Evolutionary conservation across 768 basidiomycete genomes (phyloP).

Genomic region (Boletus sp.): DNA sequence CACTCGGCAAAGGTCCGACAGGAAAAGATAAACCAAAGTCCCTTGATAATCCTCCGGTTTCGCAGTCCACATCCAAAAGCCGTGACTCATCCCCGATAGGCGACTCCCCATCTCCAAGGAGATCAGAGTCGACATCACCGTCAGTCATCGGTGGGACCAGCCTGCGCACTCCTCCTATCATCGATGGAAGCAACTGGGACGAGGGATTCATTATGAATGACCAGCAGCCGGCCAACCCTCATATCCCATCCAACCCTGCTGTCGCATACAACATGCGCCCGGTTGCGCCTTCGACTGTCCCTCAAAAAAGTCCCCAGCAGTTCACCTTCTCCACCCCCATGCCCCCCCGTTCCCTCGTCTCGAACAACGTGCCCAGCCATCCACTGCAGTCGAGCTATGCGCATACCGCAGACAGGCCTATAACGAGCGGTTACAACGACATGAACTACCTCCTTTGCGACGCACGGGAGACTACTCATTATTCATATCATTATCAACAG

Average conservation of each 20-base stretch:
- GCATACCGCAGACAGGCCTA: constrained; percentile 51
- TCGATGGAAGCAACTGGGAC: constrained; percentile 54
- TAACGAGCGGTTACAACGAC: constrained; percentile 46
- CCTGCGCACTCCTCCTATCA: constrained; percentile 43
- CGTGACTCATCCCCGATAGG: constrained; percentile 67
- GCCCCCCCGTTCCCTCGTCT: constrained; percentile 42
- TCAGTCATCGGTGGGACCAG: constrained; percentile 31
- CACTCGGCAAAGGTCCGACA: constrained; percentile 82
- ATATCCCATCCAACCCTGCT: constrained; percentile 41
- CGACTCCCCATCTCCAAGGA: constrained; percentile 45
- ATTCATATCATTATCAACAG: constrained; percentile 54
- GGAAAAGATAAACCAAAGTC: constrained; percentile 78
- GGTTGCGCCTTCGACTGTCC: constrained; percentile 43
- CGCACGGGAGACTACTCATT: constrained; percentile 47
- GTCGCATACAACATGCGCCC: constrained; percentile 44
- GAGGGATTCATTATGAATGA: constrained; percentile 54
- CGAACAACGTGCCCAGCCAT: constrained; percentile 41
- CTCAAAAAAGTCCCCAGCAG: constrained; percentile 46
- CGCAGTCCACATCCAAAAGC: constrained; percentile 48
- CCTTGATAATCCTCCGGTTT: constrained; percentile 34
- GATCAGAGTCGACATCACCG: constrained; percentile 36
- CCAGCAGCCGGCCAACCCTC: constrained; percentile 33
- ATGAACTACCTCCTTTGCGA: constrained; percentile 47
- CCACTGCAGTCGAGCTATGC: constrained; percentile 40
- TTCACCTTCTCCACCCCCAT: constrained; percentile 43